phyloP scores from a whole-genome alignment of 371 early-diverging fungal species.

The Mortierella sp. region DNA sequence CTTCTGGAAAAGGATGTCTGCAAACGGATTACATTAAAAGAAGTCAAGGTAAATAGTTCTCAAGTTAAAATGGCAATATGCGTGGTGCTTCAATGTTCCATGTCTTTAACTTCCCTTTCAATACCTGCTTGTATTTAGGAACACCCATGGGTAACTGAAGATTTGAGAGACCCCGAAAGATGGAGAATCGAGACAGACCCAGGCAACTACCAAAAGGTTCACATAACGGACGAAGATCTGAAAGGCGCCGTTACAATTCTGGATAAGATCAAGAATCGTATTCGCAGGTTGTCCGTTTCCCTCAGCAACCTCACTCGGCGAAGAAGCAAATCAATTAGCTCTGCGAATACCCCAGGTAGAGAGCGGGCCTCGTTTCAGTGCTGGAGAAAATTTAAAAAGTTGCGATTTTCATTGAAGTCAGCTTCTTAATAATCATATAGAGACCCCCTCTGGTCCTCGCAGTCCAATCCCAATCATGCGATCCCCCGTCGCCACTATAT shows the following conservation, averaged over 20 bases:
- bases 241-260: constrained; percentile 68
- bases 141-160: constrained; percentile 91
- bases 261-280: constrained; percentile 59
- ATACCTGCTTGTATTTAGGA: constrained; percentile 49
- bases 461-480: constrained; percentile 52
- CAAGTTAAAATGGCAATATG: background rate
- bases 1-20: constrained; percentile 90
- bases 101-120: background rate
- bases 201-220: constrained; percentile 62
- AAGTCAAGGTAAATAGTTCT: constrained; percentile 79
- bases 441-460: constrained; percentile 28
- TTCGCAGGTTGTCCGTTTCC: constrained; percentile 72
- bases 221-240: constrained; percentile 81
- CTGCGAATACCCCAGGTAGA: constrained; percentile 40
- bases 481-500: constrained; percentile 42
- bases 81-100: background rate
- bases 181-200: constrained; percentile 80
- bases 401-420: background rate
- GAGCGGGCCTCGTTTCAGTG: background rate
- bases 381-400: background rate
- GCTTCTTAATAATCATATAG: constrained; percentile 9
- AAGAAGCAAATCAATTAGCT: constrained; percentile 48
- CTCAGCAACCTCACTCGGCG: constrained; percentile 60
- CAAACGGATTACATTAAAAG: constrained; percentile 84
- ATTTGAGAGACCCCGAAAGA: constrained; percentile 69